phyloP scores from a whole-genome alignment of 192 early-diverging fungal species.

The Mortierella hygrophila region DNA sequence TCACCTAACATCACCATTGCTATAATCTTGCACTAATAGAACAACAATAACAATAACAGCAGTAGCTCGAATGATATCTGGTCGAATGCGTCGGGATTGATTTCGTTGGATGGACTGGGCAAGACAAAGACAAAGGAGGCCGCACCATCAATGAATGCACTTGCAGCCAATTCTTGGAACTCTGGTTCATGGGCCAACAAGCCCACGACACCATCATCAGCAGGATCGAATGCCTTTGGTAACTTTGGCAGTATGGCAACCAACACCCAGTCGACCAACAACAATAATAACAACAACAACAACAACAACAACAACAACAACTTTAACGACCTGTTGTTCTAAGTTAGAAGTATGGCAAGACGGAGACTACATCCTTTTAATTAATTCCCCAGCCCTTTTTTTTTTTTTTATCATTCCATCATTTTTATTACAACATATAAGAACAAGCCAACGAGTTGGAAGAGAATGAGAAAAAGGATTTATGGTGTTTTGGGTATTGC shows the following conservation, averaged over 20 bases:
- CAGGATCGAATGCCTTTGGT: constrained; percentile 29
- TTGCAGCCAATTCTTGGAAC: constrained; percentile 56
- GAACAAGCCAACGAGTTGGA: too few species aligned
- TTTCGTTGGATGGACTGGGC: constrained; percentile 80
- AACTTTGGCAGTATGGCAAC: constrained; percentile 33
- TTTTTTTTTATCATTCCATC: neutral
- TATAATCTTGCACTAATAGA: neutral
- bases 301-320: constrained; percentile 24
- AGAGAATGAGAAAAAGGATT: too few species aligned
- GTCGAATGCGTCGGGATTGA: constrained; percentile 74
- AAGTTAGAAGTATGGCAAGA: neutral
- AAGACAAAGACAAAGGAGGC: constrained; percentile 65
- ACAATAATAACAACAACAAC: constrained; percentile 30
- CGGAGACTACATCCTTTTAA: neutral
- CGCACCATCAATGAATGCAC: constrained; percentile 71
- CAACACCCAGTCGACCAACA: constrained; percentile 17
- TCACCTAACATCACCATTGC: neutral
- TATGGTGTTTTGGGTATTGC: too few species aligned
- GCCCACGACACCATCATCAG: constrained; percentile 23
- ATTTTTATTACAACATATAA: neutral
- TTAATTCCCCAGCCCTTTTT: neutral
- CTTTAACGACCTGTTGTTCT: constrained; percentile 39
- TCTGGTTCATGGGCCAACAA: constrained; percentile 53
- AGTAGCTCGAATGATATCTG: constrained; percentile 73
- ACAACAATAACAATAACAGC: constrained; percentile 4